Evolutionary conservation across 257 asterid species (phyloP).

Genomic region (Solanum paucissectum): DNA sequence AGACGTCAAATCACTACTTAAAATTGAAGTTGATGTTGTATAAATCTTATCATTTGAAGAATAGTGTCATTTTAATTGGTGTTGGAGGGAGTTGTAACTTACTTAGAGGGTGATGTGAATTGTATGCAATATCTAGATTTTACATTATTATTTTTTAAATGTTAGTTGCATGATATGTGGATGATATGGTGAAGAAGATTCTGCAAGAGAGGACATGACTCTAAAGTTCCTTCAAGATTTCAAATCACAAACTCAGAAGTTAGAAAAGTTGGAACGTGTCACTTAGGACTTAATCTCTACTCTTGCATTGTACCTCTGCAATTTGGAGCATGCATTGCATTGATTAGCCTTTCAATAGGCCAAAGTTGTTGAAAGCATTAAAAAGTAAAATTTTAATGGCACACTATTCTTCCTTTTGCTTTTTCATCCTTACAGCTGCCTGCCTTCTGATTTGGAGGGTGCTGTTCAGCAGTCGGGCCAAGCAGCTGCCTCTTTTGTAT

Average conservation of each 20-base stretch:
- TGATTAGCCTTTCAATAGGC: background rate
- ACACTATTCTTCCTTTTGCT: background rate
- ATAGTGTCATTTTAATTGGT: background rate
- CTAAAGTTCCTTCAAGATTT: background rate
- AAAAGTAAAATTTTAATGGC: background rate
- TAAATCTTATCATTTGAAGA: background rate
- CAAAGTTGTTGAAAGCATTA: background rate
- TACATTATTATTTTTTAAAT: background rate
- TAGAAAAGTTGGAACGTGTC: background rate
- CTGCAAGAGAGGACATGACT: background rate
- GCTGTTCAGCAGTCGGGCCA: slow-evolving; percentile 85
- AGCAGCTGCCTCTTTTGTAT: slow-evolving; percentile 74
- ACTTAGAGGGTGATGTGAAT: background rate
- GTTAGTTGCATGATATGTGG: background rate
- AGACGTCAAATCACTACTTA: background rate
- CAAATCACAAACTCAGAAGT: background rate
- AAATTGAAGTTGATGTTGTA: background rate
- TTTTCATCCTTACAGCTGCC: slow-evolving; percentile 50
- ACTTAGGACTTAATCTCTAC: background rate
- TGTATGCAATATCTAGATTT: background rate
- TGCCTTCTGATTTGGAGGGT: slow-evolving; percentile 93
- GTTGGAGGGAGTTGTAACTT: background rate
- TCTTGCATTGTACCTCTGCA: background rate
- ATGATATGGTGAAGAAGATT: background rate
- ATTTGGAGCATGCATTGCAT: background rate